These are phyloP conservation scores for Xerocomellus intermedius DNA, from an alignment of 768 basidiomycete species.

Conservation along the genomic window DNA sequence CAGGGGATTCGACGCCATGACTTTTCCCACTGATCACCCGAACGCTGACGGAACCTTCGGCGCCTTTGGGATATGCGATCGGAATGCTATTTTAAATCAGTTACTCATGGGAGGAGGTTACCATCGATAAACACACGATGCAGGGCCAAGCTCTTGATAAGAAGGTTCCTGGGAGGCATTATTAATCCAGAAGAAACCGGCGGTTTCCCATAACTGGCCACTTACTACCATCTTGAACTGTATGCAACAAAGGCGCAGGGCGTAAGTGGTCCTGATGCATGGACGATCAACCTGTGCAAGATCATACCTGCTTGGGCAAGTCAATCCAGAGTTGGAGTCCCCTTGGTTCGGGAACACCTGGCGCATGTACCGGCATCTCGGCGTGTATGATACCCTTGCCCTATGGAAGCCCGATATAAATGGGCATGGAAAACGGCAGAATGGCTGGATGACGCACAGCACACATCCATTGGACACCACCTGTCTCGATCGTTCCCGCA, in stretches of 20 bases:
- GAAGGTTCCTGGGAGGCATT: constrained; percentile 54
- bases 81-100: constrained; percentile 53
- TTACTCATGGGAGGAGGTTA: background rate
- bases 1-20: constrained; percentile 83
- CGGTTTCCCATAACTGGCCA: constrained; percentile 6
- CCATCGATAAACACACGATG: constrained; percentile 42
- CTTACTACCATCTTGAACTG: constrained; percentile 75
- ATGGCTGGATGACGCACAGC: constrained; percentile 47
- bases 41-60: constrained; percentile 64
- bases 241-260: constrained; percentile 24
- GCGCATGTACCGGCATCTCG: constrained; percentile 83
- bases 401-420: constrained; percentile 23
- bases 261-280: constrained; percentile 16
- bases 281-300: background rate
- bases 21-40: constrained; percentile 90
- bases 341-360: constrained; percentile 65
- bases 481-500: constrained; percentile 68
- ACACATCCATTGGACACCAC: constrained; percentile 96
- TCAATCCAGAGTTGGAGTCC: constrained; percentile 91
- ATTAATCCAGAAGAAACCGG: background rate
- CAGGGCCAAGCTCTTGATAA: constrained; percentile 78
- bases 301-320: constrained; percentile 61
- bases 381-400: constrained; percentile 76
- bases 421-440: background rate
- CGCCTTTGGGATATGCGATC: constrained; percentile 67